Percentiles rank a stretch among this genome's conserved stretches.
Evolutionary conservation across 371 early-diverging fungal genomes (phyloP).

Genomic region (Batrachochytrium dendrobatidis): DNA sequence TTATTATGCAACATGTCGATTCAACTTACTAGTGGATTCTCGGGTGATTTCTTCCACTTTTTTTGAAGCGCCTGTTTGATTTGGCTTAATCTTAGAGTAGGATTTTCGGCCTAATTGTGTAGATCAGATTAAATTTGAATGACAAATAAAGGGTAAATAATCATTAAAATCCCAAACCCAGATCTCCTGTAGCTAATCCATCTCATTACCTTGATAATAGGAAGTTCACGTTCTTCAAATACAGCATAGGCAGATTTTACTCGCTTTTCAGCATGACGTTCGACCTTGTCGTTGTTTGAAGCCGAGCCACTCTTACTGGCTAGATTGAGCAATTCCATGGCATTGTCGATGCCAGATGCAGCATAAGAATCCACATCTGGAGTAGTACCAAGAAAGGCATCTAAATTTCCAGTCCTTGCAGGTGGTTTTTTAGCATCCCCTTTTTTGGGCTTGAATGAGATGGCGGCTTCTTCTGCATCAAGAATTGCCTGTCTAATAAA

Average conservation of each 20-base stretch:
- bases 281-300: constrained; percentile 19
- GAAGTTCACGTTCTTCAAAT: constrained; percentile 41
- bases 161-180: background rate
- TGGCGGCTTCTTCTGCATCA: constrained; percentile 29
- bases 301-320: constrained; percentile 10
- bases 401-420: constrained; percentile 7
- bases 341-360: constrained; percentile 38
- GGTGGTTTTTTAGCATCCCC: constrained; percentile 15
- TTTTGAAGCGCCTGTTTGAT: constrained; percentile 41
- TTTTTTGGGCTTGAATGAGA: constrained; percentile 10
- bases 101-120: constrained; percentile 30
- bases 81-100: constrained; percentile 36
- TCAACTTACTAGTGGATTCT: constrained; percentile 32
- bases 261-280: constrained; percentile 42
- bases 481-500: constrained; percentile 27
- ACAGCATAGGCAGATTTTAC: constrained; percentile 43
- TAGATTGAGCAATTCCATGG: constrained; percentile 33
- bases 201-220: constrained; percentile 23
- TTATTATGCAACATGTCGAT: background rate
- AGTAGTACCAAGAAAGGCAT: constrained; percentile 7
- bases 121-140: background rate
- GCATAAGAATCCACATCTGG: constrained; percentile 21
- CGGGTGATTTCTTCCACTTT: constrained; percentile 43
- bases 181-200: background rate
- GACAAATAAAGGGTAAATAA: background rate